Evolutionary conservation across 495 filamentous ascomycete species (phyloP).

Genomic region (Pyrenula massariospora): DNA sequence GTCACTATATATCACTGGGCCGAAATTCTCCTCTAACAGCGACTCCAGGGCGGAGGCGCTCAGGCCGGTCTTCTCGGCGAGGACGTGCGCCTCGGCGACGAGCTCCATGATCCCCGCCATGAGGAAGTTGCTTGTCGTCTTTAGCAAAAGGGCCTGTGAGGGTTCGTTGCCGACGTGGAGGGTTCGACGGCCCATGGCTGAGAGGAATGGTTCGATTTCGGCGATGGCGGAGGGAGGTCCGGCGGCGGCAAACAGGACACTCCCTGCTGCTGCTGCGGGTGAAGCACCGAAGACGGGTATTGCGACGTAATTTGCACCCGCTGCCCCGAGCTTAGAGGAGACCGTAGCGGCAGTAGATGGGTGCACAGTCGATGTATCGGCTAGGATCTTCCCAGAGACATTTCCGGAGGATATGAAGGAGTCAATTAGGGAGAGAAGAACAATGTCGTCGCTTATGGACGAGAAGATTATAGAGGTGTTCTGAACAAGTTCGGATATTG

Average conservation of each 20-base stretch:
- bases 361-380: no score
- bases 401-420: no score
- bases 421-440: no score
- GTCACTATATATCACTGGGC: no score
- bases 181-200: conserved; percentile 21
- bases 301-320: conserved; percentile 16
- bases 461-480: no score
- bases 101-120: conserved; percentile 38
- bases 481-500: no score
- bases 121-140: conserved; percentile 28
- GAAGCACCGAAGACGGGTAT: conserved; percentile 28
- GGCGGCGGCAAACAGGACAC: conserved; percentile 21
- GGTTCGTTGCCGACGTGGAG: conserved; percentile 18
- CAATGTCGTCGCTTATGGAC: no score
- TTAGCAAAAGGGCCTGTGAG: conserved; percentile 11
- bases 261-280: conserved; percentile 21
- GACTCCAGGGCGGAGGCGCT: conserved; percentile 36
- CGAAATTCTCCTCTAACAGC: conserved; percentile 39
- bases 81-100: conserved; percentile 40
- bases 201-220: conserved; percentile 18
- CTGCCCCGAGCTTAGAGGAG: conserved; percentile 6
- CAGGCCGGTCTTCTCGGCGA: conserved; percentile 41
- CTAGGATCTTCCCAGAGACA: no score
- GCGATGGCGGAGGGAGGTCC: conserved; percentile 16
- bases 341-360: conserved; percentile 19